Evolutionary conservation across 83 land plant genomes (phyloP).

Genomic region (Diphasiastrum complanatum): DNA sequence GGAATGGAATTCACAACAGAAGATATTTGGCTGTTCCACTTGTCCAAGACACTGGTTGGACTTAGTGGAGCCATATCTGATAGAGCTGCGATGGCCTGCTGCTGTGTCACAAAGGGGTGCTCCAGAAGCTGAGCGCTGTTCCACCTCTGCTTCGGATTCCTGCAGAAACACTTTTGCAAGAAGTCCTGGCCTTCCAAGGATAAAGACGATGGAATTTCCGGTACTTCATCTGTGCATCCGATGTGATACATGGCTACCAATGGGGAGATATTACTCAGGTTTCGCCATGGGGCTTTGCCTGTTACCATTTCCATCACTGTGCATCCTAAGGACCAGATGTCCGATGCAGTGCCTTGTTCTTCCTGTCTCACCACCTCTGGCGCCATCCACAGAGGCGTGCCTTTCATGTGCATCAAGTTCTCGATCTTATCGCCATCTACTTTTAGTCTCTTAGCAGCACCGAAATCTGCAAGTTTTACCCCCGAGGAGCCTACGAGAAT

Average conservation of each 20-base stretch:
- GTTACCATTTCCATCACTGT: constrained; percentile 10
- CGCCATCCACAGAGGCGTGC: constrained; percentile 16
- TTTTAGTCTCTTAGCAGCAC: constrained; percentile 37
- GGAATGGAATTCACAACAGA: no score
- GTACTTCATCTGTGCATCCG: constrained; percentile 24
- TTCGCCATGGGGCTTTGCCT: no score
- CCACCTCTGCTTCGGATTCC: constrained; percentile 18
- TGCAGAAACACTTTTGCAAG: constrained; percentile 16
- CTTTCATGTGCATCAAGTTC: neutral
- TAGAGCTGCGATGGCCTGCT: no score
- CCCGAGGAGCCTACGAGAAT: constrained; percentile 11
- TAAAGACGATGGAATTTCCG: constrained; percentile 17
- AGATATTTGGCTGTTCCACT: no score
- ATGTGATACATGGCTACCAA: constrained; percentile 29
- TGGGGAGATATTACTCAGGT: neutral
- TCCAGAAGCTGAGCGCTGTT: constrained; percentile 18
- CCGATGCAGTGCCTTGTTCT: constrained; percentile 10
- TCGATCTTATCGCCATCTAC: neutral
- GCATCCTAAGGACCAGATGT: constrained; percentile 12
- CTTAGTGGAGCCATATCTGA: no score
- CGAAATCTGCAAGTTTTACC: neutral
- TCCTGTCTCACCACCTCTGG: no score
- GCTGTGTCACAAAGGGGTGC: no score
- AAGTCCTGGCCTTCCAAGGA: constrained; percentile 27
- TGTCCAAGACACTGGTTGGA: no score